Conservation (phyloP, 2,329 filamentous ascomycete genomes). For the Ophiostoma novo-ulmi region DNA sequence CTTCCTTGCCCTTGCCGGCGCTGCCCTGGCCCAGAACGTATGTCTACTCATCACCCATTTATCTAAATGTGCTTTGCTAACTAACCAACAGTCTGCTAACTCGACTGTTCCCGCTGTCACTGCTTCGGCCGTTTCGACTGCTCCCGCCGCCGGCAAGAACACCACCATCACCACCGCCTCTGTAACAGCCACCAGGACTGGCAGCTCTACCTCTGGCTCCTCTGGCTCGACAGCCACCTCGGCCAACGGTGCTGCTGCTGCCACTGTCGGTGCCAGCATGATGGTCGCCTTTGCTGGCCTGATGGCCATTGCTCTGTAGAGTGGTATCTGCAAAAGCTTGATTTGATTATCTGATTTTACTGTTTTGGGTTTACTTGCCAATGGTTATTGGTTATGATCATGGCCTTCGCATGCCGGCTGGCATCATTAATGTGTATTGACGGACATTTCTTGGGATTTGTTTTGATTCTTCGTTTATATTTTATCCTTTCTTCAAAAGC, state of each 20-base stretch:
- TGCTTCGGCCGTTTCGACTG: slow-evolving; percentile 16
- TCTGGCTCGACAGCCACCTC: slow-evolving; percentile 9
- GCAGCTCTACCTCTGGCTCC: slow-evolving; percentile 1
- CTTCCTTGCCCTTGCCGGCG: slow-evolving; percentile 29
- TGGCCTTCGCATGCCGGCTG: neutral
- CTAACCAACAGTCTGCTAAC: slow-evolving; percentile 40
- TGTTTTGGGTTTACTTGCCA: neutral
- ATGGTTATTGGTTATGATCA: neutral
- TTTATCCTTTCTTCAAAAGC: neutral
- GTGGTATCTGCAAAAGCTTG: neutral
- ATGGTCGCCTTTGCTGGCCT: slow-evolving; percentile 19
- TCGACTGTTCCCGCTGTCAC: slow-evolving; percentile 35
- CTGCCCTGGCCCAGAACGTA: slow-evolving; percentile 36
- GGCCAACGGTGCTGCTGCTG: slow-evolving; percentile 15
- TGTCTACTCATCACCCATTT: slow-evolving; percentile 23
- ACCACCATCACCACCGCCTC: slow-evolving; percentile 22
- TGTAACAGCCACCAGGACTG: slow-evolving; percentile 15
- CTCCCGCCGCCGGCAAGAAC: slow-evolving; percentile 19
- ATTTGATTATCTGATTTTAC: neutral
- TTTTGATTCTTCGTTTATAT: neutral
- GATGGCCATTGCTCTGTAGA: slow-evolving; percentile 21
- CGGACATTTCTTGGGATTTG: slow-evolving; percentile 2
- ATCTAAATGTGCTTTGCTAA: neutral
- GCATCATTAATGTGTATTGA: slow-evolving; percentile 17
- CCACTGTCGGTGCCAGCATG: slow-evolving; percentile 17